A percentile compares a stretch with the other conserved stretches of the same genome.
These are phyloP conservation scores for Rhizophlyctis rosea DNA, from an alignment of 192 early-diverging fungal species.

Conservation along the genomic window DNA sequence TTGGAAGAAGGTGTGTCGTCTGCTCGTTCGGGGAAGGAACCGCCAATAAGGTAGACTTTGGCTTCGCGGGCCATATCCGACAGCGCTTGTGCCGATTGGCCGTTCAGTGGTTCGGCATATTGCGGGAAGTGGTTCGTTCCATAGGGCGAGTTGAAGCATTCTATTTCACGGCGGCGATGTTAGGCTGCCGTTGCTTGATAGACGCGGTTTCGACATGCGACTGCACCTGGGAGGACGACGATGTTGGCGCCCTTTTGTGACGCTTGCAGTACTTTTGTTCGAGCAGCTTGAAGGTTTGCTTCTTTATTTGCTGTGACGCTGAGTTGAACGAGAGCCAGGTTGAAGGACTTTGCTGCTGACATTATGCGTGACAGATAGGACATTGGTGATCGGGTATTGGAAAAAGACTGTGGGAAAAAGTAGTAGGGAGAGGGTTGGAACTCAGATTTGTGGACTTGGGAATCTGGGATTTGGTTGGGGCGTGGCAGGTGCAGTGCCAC, in stretches of 20 bases:
- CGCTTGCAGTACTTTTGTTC: conserved; percentile 79
- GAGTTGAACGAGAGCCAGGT: conserved; percentile 66
- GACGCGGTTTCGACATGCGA: conserved; percentile 6
- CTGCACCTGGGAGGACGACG: conserved; percentile 83
- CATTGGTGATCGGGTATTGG: no score
- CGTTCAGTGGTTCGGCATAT: conserved; percentile 84
- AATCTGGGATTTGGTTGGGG: no score
- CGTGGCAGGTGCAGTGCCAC: no score
- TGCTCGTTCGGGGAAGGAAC: conserved; percentile 83
- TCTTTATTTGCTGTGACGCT: conserved; percentile 70
- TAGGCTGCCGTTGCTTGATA: not conserved
- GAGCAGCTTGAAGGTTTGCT: conserved; percentile 75
- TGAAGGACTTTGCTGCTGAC: conserved; percentile 18
- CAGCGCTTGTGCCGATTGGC: conserved; percentile 70
- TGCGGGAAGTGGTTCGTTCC: conserved; percentile 87
- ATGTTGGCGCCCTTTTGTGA: conserved; percentile 76
- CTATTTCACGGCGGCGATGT: conserved; percentile 36
- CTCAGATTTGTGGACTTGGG: no score
- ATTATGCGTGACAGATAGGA: no score
- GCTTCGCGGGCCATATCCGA: conserved; percentile 85
- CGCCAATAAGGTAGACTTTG: conserved; percentile 71
- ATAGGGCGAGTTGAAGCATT: conserved; percentile 99
- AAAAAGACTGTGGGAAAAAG: no score
- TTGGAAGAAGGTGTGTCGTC: conserved; percentile 37
- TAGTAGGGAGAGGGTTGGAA: no score